These are phyloP conservation scores for Cordyceps tenuipes DNA, from an alignment of 2,329 filamentous ascomycete genomes.

Conservation along the genomic window DNA sequence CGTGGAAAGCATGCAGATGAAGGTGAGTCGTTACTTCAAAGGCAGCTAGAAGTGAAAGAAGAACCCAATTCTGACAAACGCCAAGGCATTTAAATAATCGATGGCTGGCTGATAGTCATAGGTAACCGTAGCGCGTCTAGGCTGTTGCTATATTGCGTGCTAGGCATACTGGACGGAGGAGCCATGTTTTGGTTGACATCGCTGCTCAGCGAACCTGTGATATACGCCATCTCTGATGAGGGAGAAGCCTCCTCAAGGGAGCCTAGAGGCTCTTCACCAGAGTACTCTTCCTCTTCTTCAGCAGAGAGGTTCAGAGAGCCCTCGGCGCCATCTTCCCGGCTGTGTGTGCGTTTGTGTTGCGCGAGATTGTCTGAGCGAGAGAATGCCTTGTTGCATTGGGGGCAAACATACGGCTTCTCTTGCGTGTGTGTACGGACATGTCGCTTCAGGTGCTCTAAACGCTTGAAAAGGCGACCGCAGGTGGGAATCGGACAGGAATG, in stretches of 20 bases:
- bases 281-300: slow-evolving; percentile 76
- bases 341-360: slow-evolving; percentile 81
- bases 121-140: slow-evolving; percentile 56
- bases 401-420: slow-evolving; percentile 96
- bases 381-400: slow-evolving; percentile 97
- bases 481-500: slow-evolving; percentile 99
- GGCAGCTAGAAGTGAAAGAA: slow-evolving; percentile 5
- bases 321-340: slow-evolving; percentile 54
- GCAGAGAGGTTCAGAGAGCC: slow-evolving; percentile 58
- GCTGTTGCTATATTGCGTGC: slow-evolving; percentile 42
- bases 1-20: slow-evolving; percentile 13
- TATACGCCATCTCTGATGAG: slow-evolving; percentile 58
- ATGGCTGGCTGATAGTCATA: slow-evolving; percentile 52
- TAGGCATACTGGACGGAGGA: slow-evolving; percentile 16
- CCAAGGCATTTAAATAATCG: slow-evolving; percentile 31
- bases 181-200: slow-evolving; percentile 25
- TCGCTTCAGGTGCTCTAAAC: slow-evolving; percentile 95
- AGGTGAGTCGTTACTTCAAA: slow-evolving; percentile 14
- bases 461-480: slow-evolving; percentile 95
- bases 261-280: slow-evolving; percentile 75
- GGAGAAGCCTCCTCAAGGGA: slow-evolving; percentile 74
- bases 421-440: slow-evolving; percentile 99
- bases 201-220: slow-evolving; percentile 42
- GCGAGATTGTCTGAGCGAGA: slow-evolving; percentile 97
- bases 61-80: background rate